Evolutionary conservation across 2,329 filamentous ascomycete genomes (phyloP), one percentile per base, ranked within the genome.

Genomic region (Elsinoe perseae): DNA sequence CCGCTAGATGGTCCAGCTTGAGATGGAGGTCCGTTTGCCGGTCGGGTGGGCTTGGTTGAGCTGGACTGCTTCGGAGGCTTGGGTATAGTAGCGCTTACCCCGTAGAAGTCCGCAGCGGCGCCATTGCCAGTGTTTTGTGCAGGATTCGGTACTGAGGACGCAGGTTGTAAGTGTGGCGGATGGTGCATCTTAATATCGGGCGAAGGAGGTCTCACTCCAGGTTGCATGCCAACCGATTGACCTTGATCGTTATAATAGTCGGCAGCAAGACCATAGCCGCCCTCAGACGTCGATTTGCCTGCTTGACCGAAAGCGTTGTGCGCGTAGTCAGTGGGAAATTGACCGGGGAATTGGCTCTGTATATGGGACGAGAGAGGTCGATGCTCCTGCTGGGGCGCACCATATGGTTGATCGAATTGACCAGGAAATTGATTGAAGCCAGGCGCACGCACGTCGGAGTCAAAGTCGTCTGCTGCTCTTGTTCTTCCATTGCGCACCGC

Each of bases 221-320:
- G 82, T 65, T 85, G 82, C 10, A 72, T 65, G 8, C 71, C 65
- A 1, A 85, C 81, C 16, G 80, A 83, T 64, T 84, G 72, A 9
- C 81, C 82, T 62, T 81, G 76, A 64, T 84, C 82, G 42, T 77
- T 75, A 65, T 84, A 85, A 65, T 82, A 85, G n/a, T 66, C 65
- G 14, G 82, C 76, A 4, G 80, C 80, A 32, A 74, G 73, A 28
- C 81, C 82, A 54, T 75, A 75, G 59, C 21, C 53, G 18, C 74
- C 72, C 38, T 64, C 62, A 21, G 48, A 48, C 30, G 62, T 57
- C 48, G 21, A 56, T 40, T 73, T 59, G 18, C 62, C 64, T 65
- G 56, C 70, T 69, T 54, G 75, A 74, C 55, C 72, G 68, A 62
- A 78, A 42, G 78, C 54, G 16, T 62, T 73, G 50, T 70, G 65